Base-by-base conservation (phyloP, 1,284 basidiomycete species). In the Microbotryomycetes sp. region DNA sequence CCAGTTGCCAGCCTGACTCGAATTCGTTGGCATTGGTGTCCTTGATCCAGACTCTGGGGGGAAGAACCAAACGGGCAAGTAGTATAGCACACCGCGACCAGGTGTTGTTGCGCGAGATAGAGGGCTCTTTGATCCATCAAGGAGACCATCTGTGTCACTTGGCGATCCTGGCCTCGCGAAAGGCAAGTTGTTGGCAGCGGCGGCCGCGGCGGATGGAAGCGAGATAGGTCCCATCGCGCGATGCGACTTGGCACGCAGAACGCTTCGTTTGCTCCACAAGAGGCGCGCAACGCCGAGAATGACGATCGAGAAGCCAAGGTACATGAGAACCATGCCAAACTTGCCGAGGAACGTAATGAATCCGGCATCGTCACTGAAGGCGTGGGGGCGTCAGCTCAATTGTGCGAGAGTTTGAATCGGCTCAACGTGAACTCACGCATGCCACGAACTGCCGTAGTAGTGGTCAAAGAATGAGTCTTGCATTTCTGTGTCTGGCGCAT, bases 391-490 rank as follows among this genome's bases (percentile, higher is more conserved):
- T 12, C 28, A 3, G n/a, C 22, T 3, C 29, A 19, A 42, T 49
- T 49, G n/a, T 30, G 30, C 25, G 25, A n/a, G n/a, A n/a, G n/a
- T n/a, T n/a, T n/a, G 23, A 16, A 16, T n/a, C 16, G 47, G 15
- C 47, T 9, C 47, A 14, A 19, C 5, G n/a, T 19, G 19, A 12
- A 65, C 66, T 49, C 49, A 67, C 66, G 66, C 74, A 59, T 78
- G 77, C 94, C 94, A 98, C 71, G 89, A 92, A 71, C 90, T 93
- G 30, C 93, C 94, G 73, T 98, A 97, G 78, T 86, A 93, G 77
- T 98, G 94, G 22, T 85, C 66, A 78, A 94, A 97, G 82, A 94
- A 97, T 25, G 92, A 85, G 74, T 94, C 84, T 1, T 91, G 91
- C 0, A 89, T 90, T 72, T 92, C 86, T 49, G 79, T 83, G 36